Evolutionary conservation across 192 early-diverging fungal species (phyloP).

Genomic region (Allomyces javanicus): DNA sequence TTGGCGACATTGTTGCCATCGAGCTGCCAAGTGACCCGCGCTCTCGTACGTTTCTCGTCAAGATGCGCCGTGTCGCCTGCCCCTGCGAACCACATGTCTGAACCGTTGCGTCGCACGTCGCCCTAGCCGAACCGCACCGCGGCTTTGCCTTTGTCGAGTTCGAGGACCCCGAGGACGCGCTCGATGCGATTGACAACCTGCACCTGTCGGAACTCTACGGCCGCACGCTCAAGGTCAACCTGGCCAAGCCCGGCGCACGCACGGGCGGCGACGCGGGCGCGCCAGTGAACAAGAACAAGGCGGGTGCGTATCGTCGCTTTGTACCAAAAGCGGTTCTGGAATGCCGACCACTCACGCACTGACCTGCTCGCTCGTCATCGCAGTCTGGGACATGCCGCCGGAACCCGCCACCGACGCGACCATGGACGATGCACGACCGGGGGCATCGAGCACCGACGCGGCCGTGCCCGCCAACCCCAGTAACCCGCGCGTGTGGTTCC

Average conservation of each 20-base stretch:
- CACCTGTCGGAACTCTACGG: constrained; percentile 71
- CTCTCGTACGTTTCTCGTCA: neutral
- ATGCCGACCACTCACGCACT: no score
- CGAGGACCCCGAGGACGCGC: constrained; percentile 59
- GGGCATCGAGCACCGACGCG: no score
- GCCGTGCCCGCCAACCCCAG: constrained; percentile 1
- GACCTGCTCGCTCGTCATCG: no score
- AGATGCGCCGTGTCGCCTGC: neutral
- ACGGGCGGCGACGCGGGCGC: no score
- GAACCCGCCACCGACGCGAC: no score
- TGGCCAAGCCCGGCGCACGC: constrained; percentile 39
- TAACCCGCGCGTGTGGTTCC: constrained; percentile 14
- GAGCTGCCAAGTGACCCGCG: constrained; percentile 57
- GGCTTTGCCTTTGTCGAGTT: constrained; percentile 96
- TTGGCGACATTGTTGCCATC: constrained; percentile 82
- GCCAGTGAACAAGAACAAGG: no score
- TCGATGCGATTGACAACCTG: constrained; percentile 91
- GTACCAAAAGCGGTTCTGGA: no score
- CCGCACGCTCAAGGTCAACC: constrained; percentile 67
- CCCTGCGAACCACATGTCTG: neutral
- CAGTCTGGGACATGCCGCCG: no score
- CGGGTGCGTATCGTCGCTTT: no score
- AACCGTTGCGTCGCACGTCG: neutral
- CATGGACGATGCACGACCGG: no score
- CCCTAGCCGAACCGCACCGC: constrained; percentile 46